A percentile compares a stretch with the other conserved stretches of the same genome.
Conservation (phyloP, 2,329 filamentous ascomycete species). For the Zymoseptoria ardabiliae region DNA sequence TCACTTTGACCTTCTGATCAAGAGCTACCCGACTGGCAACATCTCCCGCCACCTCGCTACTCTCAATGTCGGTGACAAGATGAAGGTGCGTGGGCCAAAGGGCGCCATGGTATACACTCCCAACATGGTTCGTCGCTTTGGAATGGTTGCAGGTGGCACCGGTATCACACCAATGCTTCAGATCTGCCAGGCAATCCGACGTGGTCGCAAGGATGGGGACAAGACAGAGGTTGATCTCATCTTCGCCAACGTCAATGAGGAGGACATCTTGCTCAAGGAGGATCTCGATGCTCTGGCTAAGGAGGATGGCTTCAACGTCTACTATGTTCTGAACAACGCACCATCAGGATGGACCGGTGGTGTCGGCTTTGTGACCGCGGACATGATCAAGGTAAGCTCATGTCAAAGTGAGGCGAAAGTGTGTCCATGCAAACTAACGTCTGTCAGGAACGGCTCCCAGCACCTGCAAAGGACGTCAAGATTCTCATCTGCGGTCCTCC, state of each 20-base stretch:
- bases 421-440: constrained; percentile 3
- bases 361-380: constrained; percentile 87
- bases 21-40: constrained; percentile 95
- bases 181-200: constrained; percentile 75
- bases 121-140: constrained; percentile 93
- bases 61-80: constrained; percentile 73
- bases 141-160: constrained; percentile 96
- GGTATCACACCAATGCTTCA: constrained; percentile 99
- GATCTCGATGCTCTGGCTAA: constrained; percentile 74
- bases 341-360: constrained; percentile 86
- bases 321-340: constrained; percentile 96
- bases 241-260: constrained; percentile 89
- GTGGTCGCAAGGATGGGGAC: constrained; percentile 44
- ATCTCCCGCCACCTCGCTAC: constrained; percentile 89
- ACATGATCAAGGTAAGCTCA: constrained; percentile 71
- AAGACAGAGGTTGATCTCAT: constrained; percentile 88
- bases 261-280: constrained; percentile 90
- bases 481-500: constrained; percentile 90
- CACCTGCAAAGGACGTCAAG: constrained; percentile 81
- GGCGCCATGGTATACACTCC: constrained; percentile 96
- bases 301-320: constrained; percentile 77
- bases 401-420: not conserved
- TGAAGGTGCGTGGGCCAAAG: constrained; percentile 90
- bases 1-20: constrained; percentile 94
- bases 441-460: constrained; percentile 65